Conservation (phyloP, 441 rosid species). For the Aquilaria agallochum region DNA sequence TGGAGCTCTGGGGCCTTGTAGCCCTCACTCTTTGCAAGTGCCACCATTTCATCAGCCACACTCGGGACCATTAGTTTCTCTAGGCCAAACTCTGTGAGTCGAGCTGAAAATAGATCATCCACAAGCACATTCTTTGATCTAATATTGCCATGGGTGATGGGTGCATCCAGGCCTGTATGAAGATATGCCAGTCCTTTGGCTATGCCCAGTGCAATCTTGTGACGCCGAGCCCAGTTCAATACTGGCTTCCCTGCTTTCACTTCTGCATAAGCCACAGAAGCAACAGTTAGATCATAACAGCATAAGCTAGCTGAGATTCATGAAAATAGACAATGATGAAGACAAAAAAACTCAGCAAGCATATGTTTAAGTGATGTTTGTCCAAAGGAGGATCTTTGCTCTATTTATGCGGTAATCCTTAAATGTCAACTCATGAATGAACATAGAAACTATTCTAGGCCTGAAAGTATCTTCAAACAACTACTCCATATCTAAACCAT, state of each 20-base stretch:
- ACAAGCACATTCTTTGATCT: conserved; percentile 90
- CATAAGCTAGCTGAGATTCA: too few species aligned
- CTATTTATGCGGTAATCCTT: too few species aligned
- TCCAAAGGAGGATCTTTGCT: too few species aligned
- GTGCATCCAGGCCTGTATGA: conserved; percentile 71
- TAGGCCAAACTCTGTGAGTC: conserved; percentile 88
- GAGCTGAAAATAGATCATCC: conserved; percentile 78
- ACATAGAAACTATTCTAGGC: too few species aligned
- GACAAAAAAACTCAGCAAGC: too few species aligned
- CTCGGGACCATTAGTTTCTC: conserved; percentile 89
- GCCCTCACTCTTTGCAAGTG: conserved; percentile 79
- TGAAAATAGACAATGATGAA: too few species aligned
- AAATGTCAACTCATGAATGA: too few species aligned
- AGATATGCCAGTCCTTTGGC: conserved; percentile 91
- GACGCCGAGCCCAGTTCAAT: conserved; percentile 91
- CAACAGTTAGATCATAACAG: too few species aligned
- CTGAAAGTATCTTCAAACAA: too few species aligned
- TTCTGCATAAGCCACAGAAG: conserved; percentile 37
- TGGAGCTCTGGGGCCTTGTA: conserved; percentile 97
- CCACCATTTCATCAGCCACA: conserved; percentile 91
- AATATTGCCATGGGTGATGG: conserved; percentile 83
- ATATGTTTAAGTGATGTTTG: too few species aligned
- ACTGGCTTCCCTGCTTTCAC: conserved; percentile 68
- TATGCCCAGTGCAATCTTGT: conserved; percentile 84
- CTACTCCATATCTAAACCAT: too few species aligned